phyloP scores from a whole-genome alignment of 148 eudicot genomes.

The Chenopodium album region DNA sequence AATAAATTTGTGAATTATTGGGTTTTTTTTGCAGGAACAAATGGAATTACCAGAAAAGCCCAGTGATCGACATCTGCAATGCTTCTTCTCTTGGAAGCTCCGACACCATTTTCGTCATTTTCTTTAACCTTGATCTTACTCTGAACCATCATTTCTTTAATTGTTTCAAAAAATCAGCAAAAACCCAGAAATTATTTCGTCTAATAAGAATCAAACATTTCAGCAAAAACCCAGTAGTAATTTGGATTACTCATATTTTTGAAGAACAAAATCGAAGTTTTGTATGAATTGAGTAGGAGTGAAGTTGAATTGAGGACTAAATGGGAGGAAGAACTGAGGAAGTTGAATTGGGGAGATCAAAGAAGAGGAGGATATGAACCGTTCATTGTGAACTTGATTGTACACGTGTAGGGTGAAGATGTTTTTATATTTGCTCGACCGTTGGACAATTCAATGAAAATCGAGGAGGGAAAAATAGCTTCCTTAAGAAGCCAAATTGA shows the following conservation, averaged over 20 bases:
- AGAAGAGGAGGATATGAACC: neutral
- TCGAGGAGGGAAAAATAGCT: conserved; percentile 4
- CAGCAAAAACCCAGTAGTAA: too few relatives aligned
- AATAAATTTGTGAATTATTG: too few relatives aligned
- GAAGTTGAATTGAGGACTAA: neutral
- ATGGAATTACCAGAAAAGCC: conserved; percentile 49
- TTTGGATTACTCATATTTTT: neutral
- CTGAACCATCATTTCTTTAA: conserved; percentile 16
- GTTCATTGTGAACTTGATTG: neutral
- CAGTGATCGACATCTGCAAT: conserved; percentile 37
- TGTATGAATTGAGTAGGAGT: neutral
- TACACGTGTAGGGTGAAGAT: conserved; percentile 20
- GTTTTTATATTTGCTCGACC: conserved; percentile 3
- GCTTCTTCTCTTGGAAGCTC: conserved; percentile 19
- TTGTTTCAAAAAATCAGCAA: neutral
- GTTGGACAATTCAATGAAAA: conserved; percentile 1
- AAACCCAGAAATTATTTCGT: neutral
- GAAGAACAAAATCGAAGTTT: neutral
- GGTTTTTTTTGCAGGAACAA: neutral
- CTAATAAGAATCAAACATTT: neutral
- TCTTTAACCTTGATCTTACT: conserved; percentile 28
- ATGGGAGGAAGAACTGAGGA: neutral
- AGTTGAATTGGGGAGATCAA: neutral
- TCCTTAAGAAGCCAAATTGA: neutral
- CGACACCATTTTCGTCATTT: conserved; percentile 35